Percentiles rank a stretch among this genome's conserved stretches.
Conservation (phyloP, 2,329 filamentous ascomycete genomes). For the Stagonosporopsis rhizophila region DNA sequence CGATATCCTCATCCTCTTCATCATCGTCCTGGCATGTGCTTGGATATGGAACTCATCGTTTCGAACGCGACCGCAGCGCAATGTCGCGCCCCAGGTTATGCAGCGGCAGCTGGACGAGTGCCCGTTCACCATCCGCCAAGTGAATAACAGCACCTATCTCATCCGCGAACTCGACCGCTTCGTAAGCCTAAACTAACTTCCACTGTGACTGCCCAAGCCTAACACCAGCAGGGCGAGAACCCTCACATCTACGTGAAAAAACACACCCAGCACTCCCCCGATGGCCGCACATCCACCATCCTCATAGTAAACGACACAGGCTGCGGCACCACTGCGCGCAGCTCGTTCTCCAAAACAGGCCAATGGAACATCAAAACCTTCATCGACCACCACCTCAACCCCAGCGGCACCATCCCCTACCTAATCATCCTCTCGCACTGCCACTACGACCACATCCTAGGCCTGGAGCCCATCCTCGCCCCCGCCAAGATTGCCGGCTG, state of each 20-base stretch:
- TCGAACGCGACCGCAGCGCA: not conserved
- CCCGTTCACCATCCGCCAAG: slow-evolving; percentile 21
- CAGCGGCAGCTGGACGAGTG: slow-evolving; percentile 8
- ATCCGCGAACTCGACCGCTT: slow-evolving; percentile 20
- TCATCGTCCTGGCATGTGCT: slow-evolving; percentile 1
- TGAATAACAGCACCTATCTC: slow-evolving; percentile 19
- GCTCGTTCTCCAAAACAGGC: not conserved
- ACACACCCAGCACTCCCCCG: slow-evolving; percentile 1
- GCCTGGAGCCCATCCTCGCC: slow-evolving; percentile 6
- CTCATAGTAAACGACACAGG: slow-evolving; percentile 15
- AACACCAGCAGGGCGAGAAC: slow-evolving; percentile 8
- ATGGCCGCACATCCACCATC: slow-evolving; percentile 2
- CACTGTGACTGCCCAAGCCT: not conserved
- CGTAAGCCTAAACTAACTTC: slow-evolving; percentile 2
- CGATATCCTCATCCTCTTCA: slow-evolving; percentile 6
- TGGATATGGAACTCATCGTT: slow-evolving; percentile 2
- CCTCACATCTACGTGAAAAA: slow-evolving; percentile 19
- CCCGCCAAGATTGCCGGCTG: not conserved
- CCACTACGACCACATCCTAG: slow-evolving; percentile 25
- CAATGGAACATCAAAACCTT: slow-evolving; percentile 19
- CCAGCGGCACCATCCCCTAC: slow-evolving; percentile 5
- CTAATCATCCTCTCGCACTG: slow-evolving; percentile 23
- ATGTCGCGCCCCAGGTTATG: not conserved
- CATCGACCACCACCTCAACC: slow-evolving; percentile 21
- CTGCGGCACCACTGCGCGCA: slow-evolving; percentile 2